Evolutionary conservation across 2,329 filamentous ascomycete genomes (phyloP).

Genomic region (Pseudohalonectria lignicola): DNA sequence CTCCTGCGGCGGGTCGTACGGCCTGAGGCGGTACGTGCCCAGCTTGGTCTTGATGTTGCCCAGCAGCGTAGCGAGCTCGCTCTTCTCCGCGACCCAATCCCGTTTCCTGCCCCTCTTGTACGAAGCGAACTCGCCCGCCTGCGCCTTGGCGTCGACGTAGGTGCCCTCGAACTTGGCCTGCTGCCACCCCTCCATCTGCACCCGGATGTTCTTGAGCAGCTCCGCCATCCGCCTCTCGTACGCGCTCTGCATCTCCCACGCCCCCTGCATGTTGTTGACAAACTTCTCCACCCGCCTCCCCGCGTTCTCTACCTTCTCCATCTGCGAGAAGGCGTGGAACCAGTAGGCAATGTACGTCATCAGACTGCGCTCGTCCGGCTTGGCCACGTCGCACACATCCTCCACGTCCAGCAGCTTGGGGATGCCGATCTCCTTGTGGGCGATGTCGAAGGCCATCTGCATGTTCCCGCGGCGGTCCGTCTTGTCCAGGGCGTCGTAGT

Average conservation of each 20-base stretch:
- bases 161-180: constrained; percentile 79
- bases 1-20: constrained; percentile 82
- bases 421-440: constrained; percentile 91
- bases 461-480: constrained; percentile 91
- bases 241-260: constrained; percentile 98
- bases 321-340: constrained; percentile 99
- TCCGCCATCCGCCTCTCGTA: constrained; percentile 87
- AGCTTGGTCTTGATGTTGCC: constrained; percentile 99
- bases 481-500: constrained; percentile 93
- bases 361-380: constrained; percentile 88
- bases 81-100: constrained; percentile 96
- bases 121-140: constrained; percentile 68
- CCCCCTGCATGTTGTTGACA: constrained; percentile 95
- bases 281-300: constrained; percentile 96
- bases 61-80: constrained; percentile 80
- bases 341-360: constrained; percentile 99
- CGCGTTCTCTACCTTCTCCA: constrained; percentile 97
- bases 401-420: constrained; percentile 93
- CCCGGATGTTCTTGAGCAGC: constrained; percentile 62
- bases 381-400: constrained; percentile 92
- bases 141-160: constrained; percentile 83
- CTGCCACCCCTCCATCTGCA: constrained; percentile 67
- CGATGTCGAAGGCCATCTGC: constrained; percentile 95
- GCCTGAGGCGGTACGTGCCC: constrained; percentile 81
- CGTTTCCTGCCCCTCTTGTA: constrained; percentile 90